phyloP scores from a whole-genome alignment of 331 rosid species.

The Cydonia oblonga region DNA sequence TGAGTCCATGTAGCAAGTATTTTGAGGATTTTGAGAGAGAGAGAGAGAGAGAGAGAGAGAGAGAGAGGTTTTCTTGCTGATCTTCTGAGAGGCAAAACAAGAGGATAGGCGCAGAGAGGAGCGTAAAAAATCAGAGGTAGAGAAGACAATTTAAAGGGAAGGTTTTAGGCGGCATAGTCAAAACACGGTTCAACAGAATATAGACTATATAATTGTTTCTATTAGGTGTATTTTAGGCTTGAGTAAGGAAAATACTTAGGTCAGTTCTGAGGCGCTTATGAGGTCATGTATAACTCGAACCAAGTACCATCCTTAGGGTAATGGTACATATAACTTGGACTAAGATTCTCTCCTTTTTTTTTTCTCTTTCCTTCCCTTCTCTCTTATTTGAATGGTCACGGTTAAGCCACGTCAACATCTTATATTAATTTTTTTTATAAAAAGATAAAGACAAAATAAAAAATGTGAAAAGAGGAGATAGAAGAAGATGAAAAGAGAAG shows the following conservation, averaged over 20 bases:
- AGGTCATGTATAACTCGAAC: neutral
- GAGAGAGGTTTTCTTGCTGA: conserved; percentile 3
- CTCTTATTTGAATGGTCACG: too few relatives aligned
- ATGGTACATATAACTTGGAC: neutral
- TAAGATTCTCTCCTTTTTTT: too few relatives aligned
- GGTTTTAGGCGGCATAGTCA: conserved; percentile 21
- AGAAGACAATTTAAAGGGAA: conserved; percentile 43
- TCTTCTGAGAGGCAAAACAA: conserved; percentile 14
- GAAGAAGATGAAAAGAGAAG: too few relatives aligned
- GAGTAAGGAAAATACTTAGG: neutral
- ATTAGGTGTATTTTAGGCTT: conserved; percentile 2
- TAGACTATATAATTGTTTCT: conserved; percentile 5
- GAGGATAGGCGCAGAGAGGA: conserved; percentile 32
- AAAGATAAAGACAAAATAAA: too few relatives aligned
- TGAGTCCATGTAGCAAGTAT: conserved; percentile 29
- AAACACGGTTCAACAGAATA: conserved; percentile 6
- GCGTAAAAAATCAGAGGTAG: conserved; percentile 19
- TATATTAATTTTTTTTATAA: too few relatives aligned
- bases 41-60: conserved; percentile 12
- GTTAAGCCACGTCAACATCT: too few relatives aligned
- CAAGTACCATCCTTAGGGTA: neutral
- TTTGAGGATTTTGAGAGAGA: neutral
- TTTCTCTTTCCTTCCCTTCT: too few relatives aligned
- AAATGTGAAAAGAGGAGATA: too few relatives aligned
- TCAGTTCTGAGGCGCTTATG: neutral